Base-by-base conservation (phyloP, 73 alveolate genomes). In the Paramecium pentaurelia region DNA sequence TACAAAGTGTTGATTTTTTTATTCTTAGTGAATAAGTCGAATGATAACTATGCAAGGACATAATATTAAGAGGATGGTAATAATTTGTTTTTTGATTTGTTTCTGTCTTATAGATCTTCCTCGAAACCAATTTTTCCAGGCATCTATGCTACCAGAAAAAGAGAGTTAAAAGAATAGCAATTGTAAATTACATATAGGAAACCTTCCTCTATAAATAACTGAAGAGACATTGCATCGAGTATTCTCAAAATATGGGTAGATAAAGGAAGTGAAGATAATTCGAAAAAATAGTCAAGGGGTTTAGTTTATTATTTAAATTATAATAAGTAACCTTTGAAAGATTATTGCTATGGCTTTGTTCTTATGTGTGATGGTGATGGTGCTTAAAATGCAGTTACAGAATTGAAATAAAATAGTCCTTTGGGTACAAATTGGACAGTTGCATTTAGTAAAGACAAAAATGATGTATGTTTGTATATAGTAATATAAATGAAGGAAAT, bases 321-420 rank as follows among this genome's bases (percentile, higher is more conserved):
- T 71, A 40, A 28, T 32, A 28, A 71, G 86, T 71, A 71, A 71
- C 86, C 86, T 32, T 34, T 71, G 47, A 71, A 71, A 71, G 86
- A 71, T 36, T 71, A 71, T 71, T 71, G 86, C 86, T 71, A 71
- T 71, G 86, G 86, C 1, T 71, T 71, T 36, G 59, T 71, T 71
- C 86, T 71, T 32, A 71, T 71, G 86, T 28, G 42, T 11, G 86
- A 71, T 36, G 86, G 86, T 32, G 86, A 71, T n/a, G 86, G 86
- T 9, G 86, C 86, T 10, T 34, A 27, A 5, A 71, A 34, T 71
- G 86, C 86, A 7, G 86, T 71, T 9, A 71, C 49, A 4, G 86
- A 32, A 71, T 36, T 71, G 18, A 71, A 32, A 20, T 71, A 32
- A 32, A 36, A 71, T 28, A 71, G 86, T 36, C 86, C 86, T 28